phyloP scores from a whole-genome alignment of 441 rosid genomes.

The Erodium trifolium region DNA sequence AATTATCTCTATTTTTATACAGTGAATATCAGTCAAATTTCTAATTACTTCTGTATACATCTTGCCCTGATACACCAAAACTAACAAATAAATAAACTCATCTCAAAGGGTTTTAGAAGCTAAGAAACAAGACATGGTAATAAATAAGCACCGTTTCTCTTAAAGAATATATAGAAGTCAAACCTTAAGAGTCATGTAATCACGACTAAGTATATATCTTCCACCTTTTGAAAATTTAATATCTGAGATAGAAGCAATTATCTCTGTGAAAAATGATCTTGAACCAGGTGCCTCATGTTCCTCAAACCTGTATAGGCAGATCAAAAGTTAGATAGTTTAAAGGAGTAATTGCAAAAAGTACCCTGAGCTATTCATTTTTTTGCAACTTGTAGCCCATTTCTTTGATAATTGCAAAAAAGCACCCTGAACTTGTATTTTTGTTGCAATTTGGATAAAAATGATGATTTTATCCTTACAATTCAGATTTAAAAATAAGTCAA shows the following conservation, averaged over 20 bases:
- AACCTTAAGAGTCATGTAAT: conserved; percentile 99
- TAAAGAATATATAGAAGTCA: conserved; percentile 14
- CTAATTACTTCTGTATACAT: not conserved
- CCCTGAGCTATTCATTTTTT: too few relatives aligned
- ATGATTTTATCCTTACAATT: too few relatives aligned
- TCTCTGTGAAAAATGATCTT: conserved; percentile 95
- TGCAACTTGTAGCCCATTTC: too few relatives aligned
- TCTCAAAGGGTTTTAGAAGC: not conserved
- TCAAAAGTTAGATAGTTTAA: conserved; percentile 1
- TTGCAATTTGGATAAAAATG: too few relatives aligned
- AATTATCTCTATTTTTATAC: not conserved
- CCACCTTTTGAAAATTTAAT: conserved; percentile 86
- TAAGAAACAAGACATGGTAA: not conserved
- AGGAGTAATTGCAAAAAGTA: too few relatives aligned
- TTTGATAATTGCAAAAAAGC: too few relatives aligned
- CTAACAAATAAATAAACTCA: not conserved
- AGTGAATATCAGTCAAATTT: not conserved
- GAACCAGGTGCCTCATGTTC: conserved; percentile 89
- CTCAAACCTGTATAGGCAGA: conserved; percentile 59
- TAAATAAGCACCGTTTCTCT: not conserved
- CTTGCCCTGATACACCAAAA: not conserved
- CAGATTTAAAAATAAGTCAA: too few relatives aligned
- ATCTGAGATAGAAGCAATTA: conserved; percentile 97
- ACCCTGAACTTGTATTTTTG: too few relatives aligned
- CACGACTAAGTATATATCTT: conserved; percentile 92